Evolutionary conservation across 345 rosid species (phyloP), one percentile per base, ranked within the genome.

Genomic region (Eucalyptus curtisii): DNA sequence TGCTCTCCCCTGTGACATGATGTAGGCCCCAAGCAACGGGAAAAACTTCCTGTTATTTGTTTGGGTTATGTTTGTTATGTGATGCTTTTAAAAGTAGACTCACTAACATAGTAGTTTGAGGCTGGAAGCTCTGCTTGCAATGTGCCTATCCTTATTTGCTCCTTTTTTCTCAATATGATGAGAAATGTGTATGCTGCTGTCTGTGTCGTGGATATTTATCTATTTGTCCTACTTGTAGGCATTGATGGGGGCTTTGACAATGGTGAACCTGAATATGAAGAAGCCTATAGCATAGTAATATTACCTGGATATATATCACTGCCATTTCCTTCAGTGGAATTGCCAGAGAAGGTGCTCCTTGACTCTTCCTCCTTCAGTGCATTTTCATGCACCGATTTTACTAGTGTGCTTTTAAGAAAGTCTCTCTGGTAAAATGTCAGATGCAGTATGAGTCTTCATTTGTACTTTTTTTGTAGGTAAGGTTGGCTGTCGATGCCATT

Each of bases 161-260:
- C 44, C 15, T 37, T 40, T 76, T 40, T 76, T 76, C 15, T 20
- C 47, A 76, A 76, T 76, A 76, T 20, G 47, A 20, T 44, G 42
- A 68, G 15, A 76, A 76, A 76, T 76, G 30, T 6, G 84, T 40
- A 40, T 76, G 47, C 24, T 40, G 47, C 30, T 76, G 84, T 76
- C 2, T 45, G 40, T 82, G 27, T 59, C 5, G 10, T 64, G 86
- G 64, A 33, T 47, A 79, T 66, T 87, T 27, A 86, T 85, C 22
- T 87, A 47, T 88, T 49, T 12, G 61, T 92, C 33, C 89, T 42
- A 84, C 88, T 88, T 91, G 88, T 89, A 98, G 99, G 99, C 86
- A 87, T 96, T 82, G 99, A 96, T 86, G 99, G 99, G 49, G 99
- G 99, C 24, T 98, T 98, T 92, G 99, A 96, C 91, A 96, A 93